Base-by-base conservation (phyloP, 2,329 filamentous ascomycete species). In the Phialophora macrospora region DNA sequence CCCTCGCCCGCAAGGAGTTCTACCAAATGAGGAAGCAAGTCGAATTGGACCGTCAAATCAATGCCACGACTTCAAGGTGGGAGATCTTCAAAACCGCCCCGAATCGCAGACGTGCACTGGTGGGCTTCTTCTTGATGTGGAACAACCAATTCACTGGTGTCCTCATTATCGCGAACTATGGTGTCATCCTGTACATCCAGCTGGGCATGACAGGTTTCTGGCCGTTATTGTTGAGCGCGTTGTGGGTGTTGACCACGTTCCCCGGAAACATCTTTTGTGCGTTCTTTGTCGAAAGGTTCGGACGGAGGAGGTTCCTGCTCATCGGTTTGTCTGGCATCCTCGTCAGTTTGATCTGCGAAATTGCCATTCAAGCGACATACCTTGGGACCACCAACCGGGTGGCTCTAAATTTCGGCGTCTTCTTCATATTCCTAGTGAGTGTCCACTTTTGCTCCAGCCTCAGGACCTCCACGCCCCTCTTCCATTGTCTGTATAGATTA, bases 1-100 rank as follows among this genome's bases (percentile, higher is more conserved):
- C 72, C 12, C 70, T 75, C 12, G 78, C 78, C 22, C 70, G 75
- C 11, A 76, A 77, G 30, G 77, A 78, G 48, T 82, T 82, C 69
- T 77, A 77, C 66, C 75, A 79, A 56, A 81, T 82, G 72, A 75
- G 77, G 67, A 77, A 78, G 59, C 80, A 84, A 66, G 74, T 77
- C 44, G 78, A 80, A 51, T 71, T 81, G 3, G 77, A 82, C 60
- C 71, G 71, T 8, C 70, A 74, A 32, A 75, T 77, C 61, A 70
- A 70, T 32, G 68, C 72, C 46, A 72, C 66, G 12, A 75, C 69
- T n/a, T 74, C 76, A 8, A 70, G 70, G 24, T 79, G 79, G 63
- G 79, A 80, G 65, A 73, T 83, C 30, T 79, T 82, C 72, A 75
- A 75, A 30, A 81, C 78, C 6, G 63, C 73, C 4, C 66, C 79